Base-by-base conservation (phyloP, 768 basidiomycete species). In the Mycena galopus region DNA sequence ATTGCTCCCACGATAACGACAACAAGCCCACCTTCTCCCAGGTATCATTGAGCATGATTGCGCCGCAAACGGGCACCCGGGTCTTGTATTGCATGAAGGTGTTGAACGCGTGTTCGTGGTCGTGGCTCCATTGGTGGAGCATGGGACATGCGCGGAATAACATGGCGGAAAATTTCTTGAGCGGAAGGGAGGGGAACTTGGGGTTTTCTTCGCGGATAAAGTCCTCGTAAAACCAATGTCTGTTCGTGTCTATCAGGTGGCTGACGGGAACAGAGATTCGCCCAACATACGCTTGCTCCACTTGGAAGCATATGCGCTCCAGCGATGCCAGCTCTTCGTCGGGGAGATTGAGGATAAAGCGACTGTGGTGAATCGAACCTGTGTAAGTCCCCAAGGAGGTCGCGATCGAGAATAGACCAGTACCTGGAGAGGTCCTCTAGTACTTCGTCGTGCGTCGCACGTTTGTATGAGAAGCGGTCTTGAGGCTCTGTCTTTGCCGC, bases 201-300 rank as follows among this genome's bases (percentile, higher is more conserved):
- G 93, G 92, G 68, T 96, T 94, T 82, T 94, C 90, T 80, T 97
- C 96, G 51, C 98, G 94, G 74, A 99, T 92, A 77, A 98, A 99
- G 81, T 99, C 98, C 86, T 99, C 98, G 78, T 99, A 99, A 82
- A 95, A 99, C 97, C 97, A 99, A 81, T 98, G 97, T n/a, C 97
- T 98, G 79, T 11, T 53, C 27, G 42, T 37, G 37, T 50, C 23
- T 59, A 60, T 71, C 74, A 75, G n/a, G 75, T 57, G 32, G 67
- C 63, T 74, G 67, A 56, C 71, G 53, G 42, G 69, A 51, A 72
- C 39, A 39, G 39, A 37, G 10, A 59, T 33, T 39, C 70, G 57
- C 73, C 35, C 47, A 39, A 87, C 96, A 78, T 80, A 99, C 96
- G 97, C 98, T 88, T 99, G 97, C 82, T 99, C 98, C 72, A 99